These are phyloP conservation scores for Ampelomyces quisqualis DNA, from an alignment of 2,329 filamentous ascomycete genomes.

Conservation along the genomic window DNA sequence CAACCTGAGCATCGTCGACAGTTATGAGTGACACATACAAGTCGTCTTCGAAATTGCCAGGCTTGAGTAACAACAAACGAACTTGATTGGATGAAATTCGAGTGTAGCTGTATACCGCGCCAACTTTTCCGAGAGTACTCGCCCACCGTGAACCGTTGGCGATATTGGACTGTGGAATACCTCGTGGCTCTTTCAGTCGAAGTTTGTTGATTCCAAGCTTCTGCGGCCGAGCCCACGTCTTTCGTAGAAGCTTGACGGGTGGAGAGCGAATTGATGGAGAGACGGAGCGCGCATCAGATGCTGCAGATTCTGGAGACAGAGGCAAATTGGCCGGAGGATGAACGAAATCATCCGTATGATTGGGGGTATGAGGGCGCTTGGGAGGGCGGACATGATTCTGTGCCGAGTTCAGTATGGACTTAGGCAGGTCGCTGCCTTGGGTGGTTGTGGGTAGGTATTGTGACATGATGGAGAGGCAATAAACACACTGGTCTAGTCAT, in stretches of 20 bases:
- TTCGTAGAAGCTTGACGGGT: background rate
- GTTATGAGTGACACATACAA: background rate
- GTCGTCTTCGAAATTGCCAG: background rate
- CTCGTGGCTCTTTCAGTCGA: conserved; percentile 1
- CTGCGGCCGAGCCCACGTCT: conserved; percentile 1
- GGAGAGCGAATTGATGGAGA: background rate
- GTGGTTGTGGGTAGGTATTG: background rate
- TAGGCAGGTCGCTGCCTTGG: background rate
- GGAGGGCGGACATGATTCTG: background rate
- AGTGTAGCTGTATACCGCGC: background rate
- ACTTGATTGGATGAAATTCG: background rate
- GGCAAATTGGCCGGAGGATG: background rate
- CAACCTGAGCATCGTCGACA: background rate
- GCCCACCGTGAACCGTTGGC: background rate
- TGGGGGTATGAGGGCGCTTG: background rate
- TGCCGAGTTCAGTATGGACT: background rate
- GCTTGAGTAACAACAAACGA: conserved; percentile 1
- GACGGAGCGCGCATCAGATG: background rate
- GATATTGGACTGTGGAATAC: background rate
- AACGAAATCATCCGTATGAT: background rate
- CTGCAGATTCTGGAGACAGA: background rate
- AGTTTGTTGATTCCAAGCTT: conserved; percentile 1
- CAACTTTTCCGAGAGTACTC: background rate
- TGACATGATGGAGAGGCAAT: background rate
- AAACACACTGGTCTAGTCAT: background rate